Base-by-base conservation (phyloP, 2,329 filamentous ascomycete species). In the Clonostachys sp. region DNA sequence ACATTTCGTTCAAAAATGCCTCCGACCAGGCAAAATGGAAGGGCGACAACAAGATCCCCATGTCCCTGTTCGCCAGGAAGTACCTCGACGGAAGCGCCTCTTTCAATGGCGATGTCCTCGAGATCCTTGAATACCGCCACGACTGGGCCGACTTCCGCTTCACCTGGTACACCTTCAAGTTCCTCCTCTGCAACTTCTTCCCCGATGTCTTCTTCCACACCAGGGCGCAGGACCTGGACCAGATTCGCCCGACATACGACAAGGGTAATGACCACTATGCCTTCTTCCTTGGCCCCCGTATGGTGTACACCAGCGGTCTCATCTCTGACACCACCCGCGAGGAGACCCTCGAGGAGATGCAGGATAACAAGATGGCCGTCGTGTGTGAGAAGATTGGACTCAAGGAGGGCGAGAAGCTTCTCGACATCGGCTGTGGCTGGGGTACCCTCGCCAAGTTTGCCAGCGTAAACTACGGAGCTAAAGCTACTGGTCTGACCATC, bases 371-470 rank as follows among this genome's bases (percentile, higher is more conserved):
- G 74, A 77, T 97, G 60, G 86, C 87, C 56, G 78, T 95, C 58
- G 92, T 99, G 45, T 97, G 92, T 70, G 91, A 97, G 72, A 97
- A 97, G 81, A 91, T 96, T 56, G 86, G 77, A 43, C 77, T 97
- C 51, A 78, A 94, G 73, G 72, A 84, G 56, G 90, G 86, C 58
- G 91, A 97, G 66, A 80, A 71, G 47, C 73, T 97, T 70, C 86
- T 97, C 50, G 94, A 97, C 62, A 95, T 99, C 62, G 94, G 94
- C 64, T 97, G 92, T 66, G 94, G 94, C 58, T 99, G 94, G 94
- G 49, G 94, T 61, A 97, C 94, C 35, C 86, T 99, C 50, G 87
- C 91, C 63, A 90, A 90, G 62, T 97, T 92, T 62, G 94, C 94
- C 59, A 92, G 86, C 56, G 84, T 88, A 66, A 91, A 96, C 79